These are phyloP conservation scores for Globisporangium acanthophoron DNA, from an alignment of 352 stramenopile species.

Conservation along the genomic window DNA sequence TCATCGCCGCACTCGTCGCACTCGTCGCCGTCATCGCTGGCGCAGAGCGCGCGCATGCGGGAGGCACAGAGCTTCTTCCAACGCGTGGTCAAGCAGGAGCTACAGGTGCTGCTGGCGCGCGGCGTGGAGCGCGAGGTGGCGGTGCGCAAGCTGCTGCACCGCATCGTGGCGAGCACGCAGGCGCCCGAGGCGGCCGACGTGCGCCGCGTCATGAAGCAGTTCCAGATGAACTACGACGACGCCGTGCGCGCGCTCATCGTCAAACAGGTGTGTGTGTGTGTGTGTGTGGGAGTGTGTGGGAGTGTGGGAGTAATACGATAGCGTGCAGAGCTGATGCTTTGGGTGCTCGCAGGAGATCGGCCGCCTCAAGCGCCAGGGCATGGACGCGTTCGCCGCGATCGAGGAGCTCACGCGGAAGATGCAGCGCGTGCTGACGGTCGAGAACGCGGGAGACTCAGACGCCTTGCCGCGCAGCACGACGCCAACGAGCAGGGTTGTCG, in stretches of 20 bases:
- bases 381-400: slow-evolving; percentile 83
- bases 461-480: no score
- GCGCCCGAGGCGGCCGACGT: slow-evolving; percentile 58
- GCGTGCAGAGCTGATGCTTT: background rate
- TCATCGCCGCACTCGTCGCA: background rate
- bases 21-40: background rate
- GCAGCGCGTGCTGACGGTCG: slow-evolving; percentile 25
- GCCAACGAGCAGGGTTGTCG: background rate
- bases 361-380: slow-evolving; percentile 60
- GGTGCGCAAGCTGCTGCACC: slow-evolving; percentile 63
- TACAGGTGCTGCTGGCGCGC: slow-evolving; percentile 52
- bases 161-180: slow-evolving; percentile 67
- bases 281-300: background rate
- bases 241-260: slow-evolving; percentile 79
- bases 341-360: slow-evolving; percentile 50
- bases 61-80: slow-evolving; percentile 70
- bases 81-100: slow-evolving; percentile 73
- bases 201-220: slow-evolving; percentile 74
- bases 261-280: slow-evolving; percentile 42
- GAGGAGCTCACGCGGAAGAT: slow-evolving; percentile 82
- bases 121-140: slow-evolving; percentile 62
- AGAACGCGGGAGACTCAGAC: background rate
- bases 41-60: slow-evolving; percentile 48
- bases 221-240: slow-evolving; percentile 85
- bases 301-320: background rate